phyloP scores from a whole-genome alignment of 164 flowering plant species.

The Taxillus chinensis region DNA sequence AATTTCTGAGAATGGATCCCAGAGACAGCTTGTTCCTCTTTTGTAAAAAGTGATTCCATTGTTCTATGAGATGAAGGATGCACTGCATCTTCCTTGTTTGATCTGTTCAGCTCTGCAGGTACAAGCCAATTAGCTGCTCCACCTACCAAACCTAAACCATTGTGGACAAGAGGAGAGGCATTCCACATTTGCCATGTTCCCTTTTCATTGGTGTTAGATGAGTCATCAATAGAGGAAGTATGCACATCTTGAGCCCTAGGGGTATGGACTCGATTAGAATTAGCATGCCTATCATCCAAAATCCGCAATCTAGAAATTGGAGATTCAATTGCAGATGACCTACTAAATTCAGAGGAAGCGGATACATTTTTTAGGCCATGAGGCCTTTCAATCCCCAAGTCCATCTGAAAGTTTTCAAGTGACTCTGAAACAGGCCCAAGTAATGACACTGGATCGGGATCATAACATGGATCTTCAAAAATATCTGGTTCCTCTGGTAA shows the following conservation, averaged over 20 bases:
- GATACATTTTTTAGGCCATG: constrained; percentile 32
- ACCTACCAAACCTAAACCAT: constrained; percentile 56
- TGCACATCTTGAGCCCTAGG: constrained; percentile 35
- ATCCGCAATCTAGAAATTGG: constrained; percentile 60
- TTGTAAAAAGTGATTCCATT: constrained; percentile 38
- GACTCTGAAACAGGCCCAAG: constrained; percentile 96
- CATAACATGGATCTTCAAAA: constrained; percentile 91
- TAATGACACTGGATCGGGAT: constrained; percentile 74
- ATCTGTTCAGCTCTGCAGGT: constrained; percentile 36
- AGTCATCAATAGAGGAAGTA: constrained; percentile 19
- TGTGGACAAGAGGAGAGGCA: constrained; percentile 69
- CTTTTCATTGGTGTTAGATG: constrained; percentile 22
- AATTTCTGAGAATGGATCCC: constrained; percentile 31
- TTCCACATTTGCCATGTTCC: constrained; percentile 95
- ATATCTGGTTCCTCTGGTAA: constrained; percentile 65
- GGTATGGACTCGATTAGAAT: constrained; percentile 28
- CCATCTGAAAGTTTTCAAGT: constrained; percentile 77
- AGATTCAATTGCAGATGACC: constrained; percentile 87
- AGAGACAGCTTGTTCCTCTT: constrained; percentile 34
- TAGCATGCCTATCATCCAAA: constrained; percentile 46
- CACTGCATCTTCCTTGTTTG: constrained; percentile 35
- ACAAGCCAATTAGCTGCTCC: constrained; percentile 57
- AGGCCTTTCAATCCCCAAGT: constrained; percentile 42
- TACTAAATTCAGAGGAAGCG: constrained; percentile 40
- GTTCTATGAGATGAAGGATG: constrained; percentile 33